Base-by-base conservation (phyloP, 148 eudicot species). In the Dysphania ambrosioides region DNA sequence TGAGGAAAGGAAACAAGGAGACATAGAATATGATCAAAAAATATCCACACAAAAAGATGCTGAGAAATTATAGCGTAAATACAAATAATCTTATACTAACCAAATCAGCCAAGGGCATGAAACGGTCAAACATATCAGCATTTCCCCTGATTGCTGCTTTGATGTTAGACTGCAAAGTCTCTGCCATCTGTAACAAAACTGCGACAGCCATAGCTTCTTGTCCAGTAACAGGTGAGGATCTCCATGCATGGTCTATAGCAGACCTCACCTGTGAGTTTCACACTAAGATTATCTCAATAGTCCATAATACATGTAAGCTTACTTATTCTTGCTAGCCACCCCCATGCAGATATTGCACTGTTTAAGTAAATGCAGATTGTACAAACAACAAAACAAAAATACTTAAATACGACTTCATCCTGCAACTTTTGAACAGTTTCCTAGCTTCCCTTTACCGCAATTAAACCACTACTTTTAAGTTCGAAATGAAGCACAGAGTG, bases 181-280 rank as follows among this genome's bases (percentile, higher is more conserved):
- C 98, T 36, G 90, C 91, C 78, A 83, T 82, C 69, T 83, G 85
- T 72, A 90, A 82, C 67, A 92, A 35, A 44, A 65, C 75, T 72
- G 84, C 87, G 71, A 92, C 75, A 75, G 97, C 85, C 72, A 92
- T 72, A 75, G 98, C 98, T 81, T 92, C 98, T 73, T 56, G 81
- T 81, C 97, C 98, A 65, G 81, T 77, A 69, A 95, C 76, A 21
- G 90, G 89, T 36, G 83, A 86, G 64, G 84, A 79, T 78, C 87
- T 83, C 57, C 82, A 88, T 36, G 87, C 91, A 85, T 82, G 80
- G 59, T 78, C 86, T 56, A 92, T 79, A 62, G 90, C 92, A 78
- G 96, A 86, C 76, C 81, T 83, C 72, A 92, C 97, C 98, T 95
- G 60, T 30, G 47, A 41, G 68, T 68, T 75, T 55, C 49, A 74